Evolutionary conservation across 306 rosid genomes (phyloP).

Genomic region (Albizia julibrissin): DNA sequence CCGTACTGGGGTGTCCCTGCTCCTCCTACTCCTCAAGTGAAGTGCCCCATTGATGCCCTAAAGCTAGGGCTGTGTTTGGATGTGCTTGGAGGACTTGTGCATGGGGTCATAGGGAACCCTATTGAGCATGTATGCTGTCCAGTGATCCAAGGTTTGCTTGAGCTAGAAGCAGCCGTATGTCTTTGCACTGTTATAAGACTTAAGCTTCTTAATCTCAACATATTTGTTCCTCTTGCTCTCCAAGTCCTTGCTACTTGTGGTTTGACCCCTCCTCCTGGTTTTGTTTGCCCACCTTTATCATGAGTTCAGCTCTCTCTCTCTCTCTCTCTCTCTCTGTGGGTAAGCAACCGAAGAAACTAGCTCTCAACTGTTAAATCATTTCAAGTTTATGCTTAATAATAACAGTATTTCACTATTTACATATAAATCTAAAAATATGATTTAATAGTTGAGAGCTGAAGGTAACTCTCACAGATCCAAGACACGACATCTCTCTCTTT

Average conservation of each 20-base stretch:
- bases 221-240: slow-evolving; percentile 81
- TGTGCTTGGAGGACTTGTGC: slow-evolving; percentile 81
- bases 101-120: slow-evolving; percentile 76
- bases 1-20: slow-evolving; percentile 25
- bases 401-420: background rate
- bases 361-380: background rate
- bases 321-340: background rate
- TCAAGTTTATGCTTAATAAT: background rate
- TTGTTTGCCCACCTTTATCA: slow-evolving; percentile 79
- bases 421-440: background rate
- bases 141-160: slow-evolving; percentile 72
- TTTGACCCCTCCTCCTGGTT: slow-evolving; percentile 84
- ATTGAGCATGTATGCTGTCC: slow-evolving; percentile 78
- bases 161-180: slow-evolving; percentile 89
- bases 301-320: background rate
- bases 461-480: background rate
- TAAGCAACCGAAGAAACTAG: background rate
- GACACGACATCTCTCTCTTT: background rate
- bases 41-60: slow-evolving; percentile 76
- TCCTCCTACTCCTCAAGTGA: slow-evolving; percentile 22
- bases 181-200: slow-evolving; percentile 76
- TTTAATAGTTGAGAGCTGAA: background rate
- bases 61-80: slow-evolving; percentile 85
- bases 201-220: slow-evolving; percentile 75
- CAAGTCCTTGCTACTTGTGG: slow-evolving; percentile 79